These are phyloP conservation scores for Pythium chondricola DNA, from an alignment of 352 stramenopile species.

Conservation along the genomic window DNA sequence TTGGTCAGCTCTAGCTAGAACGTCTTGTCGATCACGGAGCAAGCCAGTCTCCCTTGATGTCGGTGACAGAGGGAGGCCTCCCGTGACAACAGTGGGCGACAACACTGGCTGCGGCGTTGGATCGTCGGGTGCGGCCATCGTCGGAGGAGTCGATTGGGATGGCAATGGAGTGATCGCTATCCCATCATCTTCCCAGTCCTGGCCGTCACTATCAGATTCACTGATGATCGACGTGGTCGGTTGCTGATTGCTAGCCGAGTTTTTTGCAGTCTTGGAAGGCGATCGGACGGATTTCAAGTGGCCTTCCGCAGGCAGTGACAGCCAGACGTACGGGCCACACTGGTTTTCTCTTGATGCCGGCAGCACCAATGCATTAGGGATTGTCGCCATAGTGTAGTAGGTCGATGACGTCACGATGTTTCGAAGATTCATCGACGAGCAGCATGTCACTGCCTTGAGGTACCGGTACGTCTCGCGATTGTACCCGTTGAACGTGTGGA, in stretches of 20 bases:
- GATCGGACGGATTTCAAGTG: neutral
- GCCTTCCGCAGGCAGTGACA: conserved; percentile 1
- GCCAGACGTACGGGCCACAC: conserved; percentile 12
- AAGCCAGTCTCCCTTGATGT: conserved; percentile 13
- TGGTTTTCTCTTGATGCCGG: conserved; percentile 11
- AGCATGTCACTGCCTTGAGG: conserved; percentile 66
- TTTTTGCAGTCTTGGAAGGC: neutral
- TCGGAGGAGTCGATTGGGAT: too few relatives aligned
- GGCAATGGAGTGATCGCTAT: neutral
- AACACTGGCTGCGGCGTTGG: neutral
- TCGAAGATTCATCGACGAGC: conserved; percentile 54
- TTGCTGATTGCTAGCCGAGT: neutral
- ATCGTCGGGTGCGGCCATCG: too few relatives aligned
- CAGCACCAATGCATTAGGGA: conserved; percentile 17
- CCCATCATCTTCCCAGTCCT: neutral
- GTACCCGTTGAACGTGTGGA: conserved; percentile 69
- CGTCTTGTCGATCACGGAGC: conserved; percentile 20
- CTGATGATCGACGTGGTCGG: neutral
- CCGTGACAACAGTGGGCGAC: neutral
- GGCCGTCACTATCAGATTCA: neutral
- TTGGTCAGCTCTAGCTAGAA: conserved; percentile 19
- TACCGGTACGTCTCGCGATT: conserved; percentile 48
- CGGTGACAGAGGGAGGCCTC: conserved; percentile 12
- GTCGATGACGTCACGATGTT: conserved; percentile 57
- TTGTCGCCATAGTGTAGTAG: conserved; percentile 35